Base-by-base conservation (phyloP, 2,329 filamentous ascomycete genomes). In the Fusarium buharicum region DNA sequence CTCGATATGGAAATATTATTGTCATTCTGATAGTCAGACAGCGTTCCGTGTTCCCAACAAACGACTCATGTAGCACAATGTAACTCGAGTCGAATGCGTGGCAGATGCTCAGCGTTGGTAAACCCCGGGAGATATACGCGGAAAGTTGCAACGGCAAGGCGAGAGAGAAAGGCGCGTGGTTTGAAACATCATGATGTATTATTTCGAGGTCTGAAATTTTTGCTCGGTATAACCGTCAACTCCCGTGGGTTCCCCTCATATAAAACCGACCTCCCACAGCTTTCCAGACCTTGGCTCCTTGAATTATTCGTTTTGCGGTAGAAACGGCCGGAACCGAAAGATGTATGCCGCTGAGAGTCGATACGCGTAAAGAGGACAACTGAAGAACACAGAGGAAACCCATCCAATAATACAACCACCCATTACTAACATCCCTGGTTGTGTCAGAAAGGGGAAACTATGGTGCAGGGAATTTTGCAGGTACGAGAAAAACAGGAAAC, bases 141-240 rank as follows among this genome's bases (percentile, higher is more conserved):
- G n/a, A 41, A 18, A 41, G 6, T 11, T 33, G 11, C 17, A 34
- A 40, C 24, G 38, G 34, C 8, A 38, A 13, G 9, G 43, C 12
- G 24, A 55, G 44, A 24, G 43, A 50, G 24, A 44, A 52, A 47
- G 31, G 45, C 39, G 52, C 20, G 37, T 47, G 52, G 47, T 55
- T 72, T 74, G 61, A 65, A 71, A 73, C 73, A 75, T 75, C 67
- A 70, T 73, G 67, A 65, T 75, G 68, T 75, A 76, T 76, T 76
- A 76, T 74, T 68, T 75, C 64, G 67, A 70, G 67, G 67, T 70
- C 70, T 74, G 70, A 71, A 68, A 58, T 67, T 69, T 67, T 70
- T 66, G 67, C 69, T 70, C 70, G 70, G 70, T 75, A 72, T 72
- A 70, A 63, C 72, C 72, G 59, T 71, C 62, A 73, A 73, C 67